Conservation (phyloP, 257 asterid species). For the Nicotiana benthamiana region DNA sequence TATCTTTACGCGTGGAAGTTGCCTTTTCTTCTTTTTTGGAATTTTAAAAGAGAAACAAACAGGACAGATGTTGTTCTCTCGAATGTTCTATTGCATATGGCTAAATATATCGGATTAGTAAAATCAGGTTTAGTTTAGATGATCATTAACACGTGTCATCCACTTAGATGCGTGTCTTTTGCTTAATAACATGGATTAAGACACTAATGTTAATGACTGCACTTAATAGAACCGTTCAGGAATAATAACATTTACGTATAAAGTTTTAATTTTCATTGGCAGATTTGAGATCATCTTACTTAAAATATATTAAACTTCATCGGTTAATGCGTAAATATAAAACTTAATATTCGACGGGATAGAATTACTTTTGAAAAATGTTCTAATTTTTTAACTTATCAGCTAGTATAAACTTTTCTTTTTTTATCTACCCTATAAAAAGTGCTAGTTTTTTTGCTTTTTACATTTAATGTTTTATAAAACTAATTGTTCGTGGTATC, state of each 20-base stretch:
- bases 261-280: background rate
- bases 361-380: background rate
- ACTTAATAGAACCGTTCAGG: too few species aligned
- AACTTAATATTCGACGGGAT: background rate
- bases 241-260: too few species aligned
- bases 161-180: slow-evolving; percentile 12
- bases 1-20: slow-evolving; percentile 3
- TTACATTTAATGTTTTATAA: background rate
- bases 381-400: background rate
- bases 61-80: slow-evolving; percentile 1
- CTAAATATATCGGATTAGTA: background rate
- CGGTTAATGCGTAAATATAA: background rate
- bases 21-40: background rate
- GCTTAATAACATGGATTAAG: slow-evolving; percentile 17
- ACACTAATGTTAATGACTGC: background rate
- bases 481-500: background rate
- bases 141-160: slow-evolving; percentile 21
- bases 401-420: background rate
- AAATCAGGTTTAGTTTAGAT: background rate
- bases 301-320: background rate
- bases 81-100: background rate
- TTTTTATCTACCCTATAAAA: too few species aligned
- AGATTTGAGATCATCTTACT: background rate
- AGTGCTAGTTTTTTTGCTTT: too few species aligned
- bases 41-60: background rate